phyloP scores from a whole-genome alignment of 768 basidiomycete species.

The Mycena polygramma region DNA sequence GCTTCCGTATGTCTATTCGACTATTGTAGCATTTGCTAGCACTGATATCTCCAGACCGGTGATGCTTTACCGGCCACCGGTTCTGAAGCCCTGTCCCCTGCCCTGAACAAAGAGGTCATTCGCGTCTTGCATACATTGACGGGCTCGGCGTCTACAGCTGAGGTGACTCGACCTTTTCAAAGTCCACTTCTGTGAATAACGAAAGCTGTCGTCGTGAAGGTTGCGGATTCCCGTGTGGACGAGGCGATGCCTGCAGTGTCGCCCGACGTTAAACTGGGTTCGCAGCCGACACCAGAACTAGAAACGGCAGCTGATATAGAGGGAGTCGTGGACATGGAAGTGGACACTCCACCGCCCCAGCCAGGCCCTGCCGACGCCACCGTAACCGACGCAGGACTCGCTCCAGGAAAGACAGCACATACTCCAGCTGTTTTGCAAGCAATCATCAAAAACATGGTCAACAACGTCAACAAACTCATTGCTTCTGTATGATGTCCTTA shows the following conservation, averaged over 20 bases:
- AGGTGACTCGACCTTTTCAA: background rate
- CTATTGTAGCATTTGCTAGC: background rate
- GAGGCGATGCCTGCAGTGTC: slow-evolving; percentile 3
- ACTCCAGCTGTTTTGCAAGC: slow-evolving; percentile 4
- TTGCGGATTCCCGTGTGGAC: background rate
- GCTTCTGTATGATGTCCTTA: background rate
- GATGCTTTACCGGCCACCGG: background rate
- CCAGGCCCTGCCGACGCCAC: background rate
- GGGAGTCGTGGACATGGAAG: slow-evolving; percentile 4
- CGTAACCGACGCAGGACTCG: background rate
- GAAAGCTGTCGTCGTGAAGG: slow-evolving; percentile 1
- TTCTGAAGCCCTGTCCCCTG: slow-evolving; percentile 8
- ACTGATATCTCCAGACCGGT: background rate
- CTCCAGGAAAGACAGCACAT: background rate
- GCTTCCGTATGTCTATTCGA: background rate
- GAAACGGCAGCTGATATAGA: background rate
- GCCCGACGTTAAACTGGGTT: background rate
- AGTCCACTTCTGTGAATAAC: background rate
- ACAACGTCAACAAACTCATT: slow-evolving; percentile 20
- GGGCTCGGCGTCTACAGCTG: background rate
- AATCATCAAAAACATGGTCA: slow-evolving; percentile 21
- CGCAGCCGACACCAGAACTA: background rate
- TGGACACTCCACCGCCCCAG: background rate
- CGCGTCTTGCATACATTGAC: slow-evolving; percentile 26
- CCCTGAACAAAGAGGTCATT: slow-evolving; percentile 20